Evolutionary conservation across 2,329 filamentous ascomycete genomes (phyloP).

Genomic region (Aspergillus transmontanensis): DNA sequence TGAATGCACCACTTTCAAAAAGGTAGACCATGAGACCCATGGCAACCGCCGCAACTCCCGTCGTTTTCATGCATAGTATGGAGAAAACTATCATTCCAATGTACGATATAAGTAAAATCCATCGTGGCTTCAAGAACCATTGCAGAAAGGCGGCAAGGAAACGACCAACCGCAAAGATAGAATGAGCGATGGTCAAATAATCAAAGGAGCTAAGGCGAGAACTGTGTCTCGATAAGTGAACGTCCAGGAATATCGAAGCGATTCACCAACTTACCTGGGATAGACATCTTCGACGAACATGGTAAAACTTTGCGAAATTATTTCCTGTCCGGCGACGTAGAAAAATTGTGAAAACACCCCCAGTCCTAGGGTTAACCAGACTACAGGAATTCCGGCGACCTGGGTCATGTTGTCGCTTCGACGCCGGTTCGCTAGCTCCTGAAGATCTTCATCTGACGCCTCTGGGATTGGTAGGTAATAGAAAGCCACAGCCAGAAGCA

Average conservation of each 20-base stretch:
- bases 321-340: constrained; percentile 64
- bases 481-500: constrained; percentile 60
- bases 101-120: constrained; percentile 58
- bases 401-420: constrained; percentile 52
- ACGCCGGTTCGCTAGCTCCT: constrained; percentile 56
- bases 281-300: constrained; percentile 46
- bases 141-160: constrained; percentile 58
- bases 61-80: constrained; percentile 54
- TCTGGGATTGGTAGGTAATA: constrained; percentile 65
- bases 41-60: constrained; percentile 47
- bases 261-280: constrained; percentile 30
- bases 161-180: constrained; percentile 60
- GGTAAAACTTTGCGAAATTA: constrained; percentile 52
- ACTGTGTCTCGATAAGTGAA: constrained; percentile 3
- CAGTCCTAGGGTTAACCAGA: constrained; percentile 59
- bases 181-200: constrained; percentile 58
- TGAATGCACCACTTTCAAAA: constrained; percentile 63
- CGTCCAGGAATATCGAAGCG: not conserved
- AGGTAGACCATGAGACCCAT: constrained; percentile 58
- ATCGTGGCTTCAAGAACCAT: constrained; percentile 60
- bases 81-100: constrained; percentile 56
- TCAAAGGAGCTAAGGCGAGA: constrained; percentile 39
- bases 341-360: constrained; percentile 60
- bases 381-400: constrained; percentile 50
- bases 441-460: constrained; percentile 62